Conservation (phyloP, 768 basidiomycete genomes). For the Amanita rubescens region DNA sequence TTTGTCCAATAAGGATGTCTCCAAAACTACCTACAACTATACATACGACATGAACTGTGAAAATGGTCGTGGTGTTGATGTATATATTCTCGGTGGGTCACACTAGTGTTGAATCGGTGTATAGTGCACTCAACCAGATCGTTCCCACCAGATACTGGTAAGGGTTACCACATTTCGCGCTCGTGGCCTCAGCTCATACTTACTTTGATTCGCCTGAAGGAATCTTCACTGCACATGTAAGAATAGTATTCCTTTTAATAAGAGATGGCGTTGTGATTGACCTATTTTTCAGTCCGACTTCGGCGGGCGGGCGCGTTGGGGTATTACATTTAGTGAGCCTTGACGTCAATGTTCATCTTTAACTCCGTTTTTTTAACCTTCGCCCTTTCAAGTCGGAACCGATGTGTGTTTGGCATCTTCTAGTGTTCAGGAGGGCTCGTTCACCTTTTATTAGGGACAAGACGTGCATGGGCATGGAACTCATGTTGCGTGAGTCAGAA, state of each 20-base stretch:
- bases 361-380: too few relatives aligned
- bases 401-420: slow-evolving; percentile 2
- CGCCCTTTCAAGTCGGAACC: too few relatives aligned
- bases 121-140: neutral
- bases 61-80: slow-evolving; percentile 25
- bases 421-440: neutral
- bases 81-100: slow-evolving; percentile 34
- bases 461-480: slow-evolving; percentile 11
- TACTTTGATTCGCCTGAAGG: slow-evolving; percentile 11
- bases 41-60: slow-evolving; percentile 24
- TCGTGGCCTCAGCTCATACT: neutral
- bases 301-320: slow-evolving; percentile 35
- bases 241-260: slow-evolving; percentile 1
- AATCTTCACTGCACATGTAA: slow-evolving; percentile 18
- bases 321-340: slow-evolving; percentile 27
- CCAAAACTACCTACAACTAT: slow-evolving; percentile 19
- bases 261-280: neutral
- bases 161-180: slow-evolving; percentile 1
- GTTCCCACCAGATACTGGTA: slow-evolving; percentile 19
- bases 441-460: neutral
- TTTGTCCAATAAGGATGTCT: neutral
- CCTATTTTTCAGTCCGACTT: slow-evolving; percentile 24
- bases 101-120: neutral
- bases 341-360: slow-evolving; percentile 3
- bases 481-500: neutral